These are phyloP conservation scores for Cladorrhinum sp. DNA, from an alignment of 2,329 filamentous ascomycete species.

Conservation along the genomic window DNA sequence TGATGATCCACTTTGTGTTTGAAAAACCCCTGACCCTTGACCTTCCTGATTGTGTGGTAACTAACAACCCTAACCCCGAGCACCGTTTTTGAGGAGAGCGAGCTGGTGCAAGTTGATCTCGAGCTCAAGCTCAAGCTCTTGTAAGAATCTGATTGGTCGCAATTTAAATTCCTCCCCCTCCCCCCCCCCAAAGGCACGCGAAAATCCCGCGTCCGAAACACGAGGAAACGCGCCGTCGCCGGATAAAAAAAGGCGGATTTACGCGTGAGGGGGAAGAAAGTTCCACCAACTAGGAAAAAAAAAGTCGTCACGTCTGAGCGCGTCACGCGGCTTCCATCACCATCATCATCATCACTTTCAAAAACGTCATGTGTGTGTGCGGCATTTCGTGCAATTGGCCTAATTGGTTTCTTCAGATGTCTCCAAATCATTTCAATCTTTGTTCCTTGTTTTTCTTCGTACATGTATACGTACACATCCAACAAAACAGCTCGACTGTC, in stretches of 20 bases:
- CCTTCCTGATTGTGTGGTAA: too few relatives aligned
- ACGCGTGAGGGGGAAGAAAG: neutral
- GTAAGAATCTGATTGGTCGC: too few relatives aligned
- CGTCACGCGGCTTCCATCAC: neutral
- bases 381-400: neutral
- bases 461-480: neutral
- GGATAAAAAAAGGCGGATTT: too few relatives aligned
- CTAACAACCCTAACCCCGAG: too few relatives aligned
- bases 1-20: too few relatives aligned
- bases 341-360: neutral
- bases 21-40: too few relatives aligned
- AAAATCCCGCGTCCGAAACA: neutral
- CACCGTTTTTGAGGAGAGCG: too few relatives aligned
- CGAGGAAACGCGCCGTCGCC: neutral
- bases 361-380: neutral
- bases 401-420: neutral
- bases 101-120: too few relatives aligned
- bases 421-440: neutral
- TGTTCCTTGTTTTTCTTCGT: neutral
- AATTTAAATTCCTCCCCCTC: too few relatives aligned
- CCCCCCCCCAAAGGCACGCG: too few relatives aligned
- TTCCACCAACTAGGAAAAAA: neutral
- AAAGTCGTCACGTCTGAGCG: neutral
- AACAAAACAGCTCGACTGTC: neutral
- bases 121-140: too few relatives aligned